Base-by-base conservation (phyloP, 2,329 filamentous ascomycete species). In the Cytospora piceae region DNA sequence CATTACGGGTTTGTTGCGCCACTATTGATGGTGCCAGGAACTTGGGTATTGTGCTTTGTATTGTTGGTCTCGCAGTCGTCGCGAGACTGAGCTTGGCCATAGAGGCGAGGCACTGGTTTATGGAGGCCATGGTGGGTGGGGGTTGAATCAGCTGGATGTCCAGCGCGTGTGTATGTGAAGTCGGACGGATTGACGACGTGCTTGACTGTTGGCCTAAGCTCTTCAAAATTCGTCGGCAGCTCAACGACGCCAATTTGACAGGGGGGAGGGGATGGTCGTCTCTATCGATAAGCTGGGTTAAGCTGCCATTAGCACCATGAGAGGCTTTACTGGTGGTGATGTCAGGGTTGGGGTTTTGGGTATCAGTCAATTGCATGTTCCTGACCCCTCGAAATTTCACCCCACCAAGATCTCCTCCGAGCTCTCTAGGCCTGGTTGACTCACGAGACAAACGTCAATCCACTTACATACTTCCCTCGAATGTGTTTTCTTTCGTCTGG, bases 31-130 rank as follows among this genome's bases (percentile, higher is more conserved):
- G 83, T n/a, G 80, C 76, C 53, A 85, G 77, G 68, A 82, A 83
- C 67, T 76, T 80, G 14, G 84, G 81, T 75, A 85, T 80, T 62
- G 78, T 74, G 5, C 77, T 69, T 17, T 67, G 62, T 62, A 76
- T 71, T 1, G 77, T 74, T 52, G 84, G 82, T 68, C 84, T 78
- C 51, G 74, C 53, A 32, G 78, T 70, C 42, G 80, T 72, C 22
- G 78, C 72, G 27, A 86, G 74, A 58, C 77, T 81, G 37, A 85
- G 74, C 72, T 81, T 81, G 71, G 83, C 82, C 80, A 86, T 74
- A 2, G 83, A 83, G 79, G 80, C 82, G 73, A 86, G 75, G 72
- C 82, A 86, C 73, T 82, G 80, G 69, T 80, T 81, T 72, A 81
- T 79, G 72, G 82, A 78, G 67, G 82, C 81, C 84, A 87, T 86